These are phyloP conservation scores for Magnolia changhungtana DNA, from an alignment of 164 flowering plant genomes.

Conservation along the genomic window DNA sequence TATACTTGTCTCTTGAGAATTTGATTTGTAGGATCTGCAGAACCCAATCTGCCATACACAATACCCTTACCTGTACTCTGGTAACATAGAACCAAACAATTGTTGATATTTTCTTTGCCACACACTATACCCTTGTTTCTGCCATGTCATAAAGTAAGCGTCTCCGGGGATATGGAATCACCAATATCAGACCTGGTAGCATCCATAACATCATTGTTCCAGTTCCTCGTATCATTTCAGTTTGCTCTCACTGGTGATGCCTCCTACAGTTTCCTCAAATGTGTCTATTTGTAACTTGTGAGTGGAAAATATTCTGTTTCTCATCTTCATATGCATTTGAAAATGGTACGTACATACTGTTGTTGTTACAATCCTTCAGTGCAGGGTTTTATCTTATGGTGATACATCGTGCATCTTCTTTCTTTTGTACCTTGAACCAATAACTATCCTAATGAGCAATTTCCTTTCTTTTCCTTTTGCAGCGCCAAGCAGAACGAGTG, in stretches of 20 bases:
- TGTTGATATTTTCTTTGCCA: too few species aligned
- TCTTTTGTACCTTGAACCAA: not conserved
- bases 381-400: not conserved
- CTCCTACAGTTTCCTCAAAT: not conserved
- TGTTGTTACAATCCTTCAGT: not conserved
- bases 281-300: not conserved
- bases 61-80: too few species aligned
- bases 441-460: not conserved
- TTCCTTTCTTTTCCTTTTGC: slow-evolving; percentile 18
- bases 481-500: slow-evolving; percentile 82
- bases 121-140: too few species aligned
- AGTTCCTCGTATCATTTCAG: not conserved
- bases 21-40: too few species aligned
- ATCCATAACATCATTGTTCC: too few species aligned
- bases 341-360: not conserved
- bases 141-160: too few species aligned
- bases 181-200: too few species aligned
- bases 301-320: not conserved
- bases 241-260: not conserved
- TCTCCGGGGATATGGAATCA: too few species aligned
- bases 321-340: not conserved
- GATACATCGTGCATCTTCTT: not conserved
- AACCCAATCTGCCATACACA: too few species aligned
- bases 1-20: too few species aligned
- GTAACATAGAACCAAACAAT: too few species aligned